These are phyloP conservation scores for Wickerhamomyces xylosicus DNA, from an alignment of 805 yeast species.

Conservation along the genomic window DNA sequence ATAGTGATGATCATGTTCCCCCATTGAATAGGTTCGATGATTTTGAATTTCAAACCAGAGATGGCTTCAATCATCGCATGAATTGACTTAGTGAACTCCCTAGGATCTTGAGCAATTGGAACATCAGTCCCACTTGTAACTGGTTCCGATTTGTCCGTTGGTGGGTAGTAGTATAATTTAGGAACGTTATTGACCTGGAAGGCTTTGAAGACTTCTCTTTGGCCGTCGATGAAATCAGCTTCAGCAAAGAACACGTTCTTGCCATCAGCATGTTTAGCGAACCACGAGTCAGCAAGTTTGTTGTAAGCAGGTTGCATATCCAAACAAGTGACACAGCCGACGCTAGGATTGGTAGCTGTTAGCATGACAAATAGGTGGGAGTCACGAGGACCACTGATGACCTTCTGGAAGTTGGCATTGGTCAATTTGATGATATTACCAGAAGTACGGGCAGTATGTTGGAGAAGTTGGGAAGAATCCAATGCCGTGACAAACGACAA, in stretches of 20 bases:
- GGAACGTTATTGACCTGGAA: conserved; percentile 67
- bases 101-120: conserved; percentile 15
- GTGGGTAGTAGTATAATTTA: conserved; percentile 50
- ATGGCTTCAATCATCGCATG: conserved; percentile 18
- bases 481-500: conserved; percentile 7
- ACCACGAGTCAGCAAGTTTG: conserved; percentile 54
- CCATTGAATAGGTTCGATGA: conserved; percentile 29
- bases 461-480: conserved; percentile 15
- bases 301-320: conserved; percentile 59
- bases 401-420: conserved; percentile 47
- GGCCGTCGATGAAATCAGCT: conserved; percentile 59
- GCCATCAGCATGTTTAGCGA: conserved; percentile 43
- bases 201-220: conserved; percentile 31
- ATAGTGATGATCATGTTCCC: conserved; percentile 24
- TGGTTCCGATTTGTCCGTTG: conserved; percentile 36
- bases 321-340: conserved; percentile 70
- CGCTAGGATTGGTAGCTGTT: conserved; percentile 63
- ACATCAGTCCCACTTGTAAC: conserved; percentile 15
- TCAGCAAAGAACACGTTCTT: conserved; percentile 57
- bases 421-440: conserved; percentile 36
- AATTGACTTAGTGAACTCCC: conserved; percentile 23
- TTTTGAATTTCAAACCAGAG: conserved; percentile 12
- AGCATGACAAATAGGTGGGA: conserved; percentile 62
- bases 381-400: conserved; percentile 52
- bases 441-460: conserved; percentile 19